Evolutionary conservation across 2,329 filamentous ascomycete genomes (phyloP).

Genomic region (Fusarium sp.): DNA sequence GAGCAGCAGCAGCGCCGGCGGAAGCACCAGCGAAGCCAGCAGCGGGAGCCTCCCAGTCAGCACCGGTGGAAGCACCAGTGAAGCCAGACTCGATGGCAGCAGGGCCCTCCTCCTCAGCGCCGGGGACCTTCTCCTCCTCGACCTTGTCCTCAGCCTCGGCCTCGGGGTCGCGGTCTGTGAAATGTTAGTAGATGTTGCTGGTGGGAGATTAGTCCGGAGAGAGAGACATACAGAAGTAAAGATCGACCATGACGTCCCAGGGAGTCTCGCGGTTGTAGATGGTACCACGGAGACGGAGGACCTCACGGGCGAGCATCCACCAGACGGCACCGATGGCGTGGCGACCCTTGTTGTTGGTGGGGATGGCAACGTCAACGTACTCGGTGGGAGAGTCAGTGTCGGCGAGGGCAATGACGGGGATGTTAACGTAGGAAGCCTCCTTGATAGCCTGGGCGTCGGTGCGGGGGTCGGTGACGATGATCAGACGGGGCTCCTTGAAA

Average conservation of each 20-base stretch:
- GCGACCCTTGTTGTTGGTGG: slow-evolving; percentile 99
- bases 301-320: slow-evolving; percentile 99
- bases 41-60: slow-evolving; percentile 88
- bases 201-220: neutral
- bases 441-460: slow-evolving; percentile 99
- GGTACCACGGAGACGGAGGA: slow-evolving; percentile 97
- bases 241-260: slow-evolving; percentile 99
- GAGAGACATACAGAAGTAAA: slow-evolving; percentile 88
- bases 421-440: slow-evolving; percentile 99
- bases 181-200: slow-evolving; percentile 22
- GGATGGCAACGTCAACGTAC: slow-evolving; percentile 99
- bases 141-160: slow-evolving; percentile 99
- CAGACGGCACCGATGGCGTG: slow-evolving; percentile 98
- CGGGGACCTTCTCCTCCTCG: slow-evolving; percentile 90
- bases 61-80: slow-evolving; percentile 65
- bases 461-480: slow-evolving; percentile 99
- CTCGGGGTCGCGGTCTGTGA: slow-evolving; percentile 92
- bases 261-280: slow-evolving; percentile 95
- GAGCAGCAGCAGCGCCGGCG: slow-evolving; percentile 52
- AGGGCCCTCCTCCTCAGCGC: slow-evolving; percentile 84
- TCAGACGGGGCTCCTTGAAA: slow-evolving; percentile 99
- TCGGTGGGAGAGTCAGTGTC: slow-evolving; percentile 99
- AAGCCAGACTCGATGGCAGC: slow-evolving; percentile 84
- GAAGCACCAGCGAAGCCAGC: slow-evolving; percentile 74
- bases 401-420: slow-evolving; percentile 98